Evolutionary conservation across 805 yeast genomes (phyloP).

Genomic region (Candida dendrica): DNA sequence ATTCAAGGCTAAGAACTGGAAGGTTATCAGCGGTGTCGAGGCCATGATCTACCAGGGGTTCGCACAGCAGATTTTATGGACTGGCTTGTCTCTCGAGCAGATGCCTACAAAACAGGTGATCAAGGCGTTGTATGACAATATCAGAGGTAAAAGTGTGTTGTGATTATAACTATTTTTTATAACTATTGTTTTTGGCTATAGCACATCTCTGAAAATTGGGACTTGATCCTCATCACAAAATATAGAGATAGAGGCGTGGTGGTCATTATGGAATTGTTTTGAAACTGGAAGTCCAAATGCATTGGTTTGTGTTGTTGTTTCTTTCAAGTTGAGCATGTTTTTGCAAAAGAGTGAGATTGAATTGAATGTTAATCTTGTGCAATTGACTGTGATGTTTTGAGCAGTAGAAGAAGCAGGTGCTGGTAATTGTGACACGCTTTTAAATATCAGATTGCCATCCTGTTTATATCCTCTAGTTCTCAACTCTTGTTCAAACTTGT

Average conservation of each 20-base stretch:
- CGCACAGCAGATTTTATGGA: slow-evolving; percentile 20
- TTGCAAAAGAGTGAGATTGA: slow-evolving; percentile 1
- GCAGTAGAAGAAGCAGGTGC: too few species aligned
- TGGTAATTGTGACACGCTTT: too few species aligned
- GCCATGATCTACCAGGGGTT: slow-evolving; percentile 21
- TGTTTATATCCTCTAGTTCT: neutral
- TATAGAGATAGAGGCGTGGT: neutral
- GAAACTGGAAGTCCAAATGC: slow-evolving; percentile 7
- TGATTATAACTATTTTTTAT: neutral
- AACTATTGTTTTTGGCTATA: too few species aligned
- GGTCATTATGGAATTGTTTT: slow-evolving; percentile 9
- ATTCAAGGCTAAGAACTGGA: slow-evolving; percentile 11
- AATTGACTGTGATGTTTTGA: slow-evolving; percentile 1
- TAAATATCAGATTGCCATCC: too few species aligned
- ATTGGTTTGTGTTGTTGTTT: neutral
- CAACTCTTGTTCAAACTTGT: neutral
- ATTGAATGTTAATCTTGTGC: slow-evolving; percentile 4
- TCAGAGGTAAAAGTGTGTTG: neutral
- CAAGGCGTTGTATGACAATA: slow-evolving; percentile 3
- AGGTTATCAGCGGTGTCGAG: slow-evolving; percentile 19
- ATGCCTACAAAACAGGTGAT: slow-evolving; percentile 13
- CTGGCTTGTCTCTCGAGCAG: slow-evolving; percentile 13
- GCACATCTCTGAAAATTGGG: neutral
- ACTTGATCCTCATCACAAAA: neutral
- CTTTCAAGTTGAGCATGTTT: slow-evolving; percentile 1